phyloP scores from a whole-genome alignment of 2,329 filamentous ascomycete species.

The Pseudopyricularia cyperi region DNA sequence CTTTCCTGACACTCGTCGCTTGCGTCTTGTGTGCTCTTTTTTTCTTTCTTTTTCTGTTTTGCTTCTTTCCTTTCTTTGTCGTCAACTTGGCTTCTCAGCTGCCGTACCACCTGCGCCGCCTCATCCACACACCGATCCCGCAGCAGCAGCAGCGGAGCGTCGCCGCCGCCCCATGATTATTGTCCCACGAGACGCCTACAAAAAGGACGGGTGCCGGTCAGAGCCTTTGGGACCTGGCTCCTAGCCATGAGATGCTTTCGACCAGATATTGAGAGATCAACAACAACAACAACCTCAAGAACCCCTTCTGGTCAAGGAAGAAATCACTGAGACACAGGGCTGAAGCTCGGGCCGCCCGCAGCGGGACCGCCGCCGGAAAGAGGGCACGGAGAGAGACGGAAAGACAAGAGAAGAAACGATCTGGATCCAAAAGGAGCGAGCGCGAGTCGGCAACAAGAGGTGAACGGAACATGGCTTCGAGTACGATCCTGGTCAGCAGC shows the following conservation, averaged over 20 bases:
- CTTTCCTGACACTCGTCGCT: background rate
- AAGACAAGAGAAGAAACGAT: constrained; percentile 4
- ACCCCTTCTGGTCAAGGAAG: no score
- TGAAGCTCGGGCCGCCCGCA: background rate
- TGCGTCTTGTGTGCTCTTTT: background rate
- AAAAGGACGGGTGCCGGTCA: background rate
- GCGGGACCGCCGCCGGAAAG: constrained; percentile 1
- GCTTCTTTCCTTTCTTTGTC: background rate
- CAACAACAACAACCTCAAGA: background rate
- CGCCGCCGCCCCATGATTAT: background rate
- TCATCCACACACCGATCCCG: background rate
- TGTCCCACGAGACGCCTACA: background rate
- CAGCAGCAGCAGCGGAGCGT: background rate
- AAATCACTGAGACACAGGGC: background rate
- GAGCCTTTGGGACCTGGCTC: background rate
- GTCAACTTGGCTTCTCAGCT: background rate
- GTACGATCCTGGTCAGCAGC: background rate
- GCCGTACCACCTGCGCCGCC: background rate
- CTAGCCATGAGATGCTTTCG: background rate
- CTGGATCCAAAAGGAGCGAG: constrained; percentile 9
- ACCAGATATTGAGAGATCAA: background rate
- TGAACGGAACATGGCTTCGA: constrained; percentile 2
- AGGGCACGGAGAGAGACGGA: constrained; percentile 7
- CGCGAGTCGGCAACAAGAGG: background rate
- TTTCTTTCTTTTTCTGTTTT: constrained; percentile 3